Conservation (phyloP, 768 basidiomycete species). For the Hysterangium stoloniferum region DNA sequence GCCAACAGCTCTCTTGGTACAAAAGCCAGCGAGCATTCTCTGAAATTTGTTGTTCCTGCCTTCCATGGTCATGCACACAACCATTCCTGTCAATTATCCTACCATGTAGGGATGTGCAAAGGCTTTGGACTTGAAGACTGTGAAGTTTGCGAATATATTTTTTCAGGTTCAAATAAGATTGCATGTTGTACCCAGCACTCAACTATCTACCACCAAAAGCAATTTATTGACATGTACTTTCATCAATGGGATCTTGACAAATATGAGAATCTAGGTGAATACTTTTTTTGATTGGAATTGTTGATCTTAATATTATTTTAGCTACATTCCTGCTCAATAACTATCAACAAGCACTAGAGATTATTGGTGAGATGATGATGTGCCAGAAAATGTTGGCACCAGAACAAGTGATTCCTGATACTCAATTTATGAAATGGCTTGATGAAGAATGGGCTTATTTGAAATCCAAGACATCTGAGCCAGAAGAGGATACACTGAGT, state of each 20-base stretch:
- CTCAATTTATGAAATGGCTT: neutral
- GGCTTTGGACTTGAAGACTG: constrained; percentile 32
- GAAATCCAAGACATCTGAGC: neutral
- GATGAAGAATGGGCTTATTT: neutral
- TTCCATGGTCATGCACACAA: constrained; percentile 19
- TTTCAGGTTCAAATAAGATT: constrained; percentile 24
- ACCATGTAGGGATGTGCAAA: constrained; percentile 24
- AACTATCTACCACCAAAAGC: constrained; percentile 20
- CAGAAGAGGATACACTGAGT: neutral
- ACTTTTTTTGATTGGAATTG: too few relatives aligned
- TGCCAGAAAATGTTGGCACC: neutral
- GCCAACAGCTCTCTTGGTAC: constrained; percentile 10
- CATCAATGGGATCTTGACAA: constrained; percentile 27
- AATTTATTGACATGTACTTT: constrained; percentile 28
- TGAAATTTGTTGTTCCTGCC: constrained; percentile 16
- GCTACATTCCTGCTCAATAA: neutral
- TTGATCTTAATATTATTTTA: constrained; percentile 10
- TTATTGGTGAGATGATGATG: neutral
- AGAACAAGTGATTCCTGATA: neutral
- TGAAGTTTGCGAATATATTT: constrained; percentile 26
- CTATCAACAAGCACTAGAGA: neutral
- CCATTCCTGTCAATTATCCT: constrained; percentile 23
- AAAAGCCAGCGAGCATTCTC: neutral
- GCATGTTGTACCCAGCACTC: constrained; percentile 20
- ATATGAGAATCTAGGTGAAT: constrained; percentile 22